Evolutionary conservation across 1,284 basidiomycete genomes (phyloP).

Genomic region (Hymenochaete sp.): DNA sequence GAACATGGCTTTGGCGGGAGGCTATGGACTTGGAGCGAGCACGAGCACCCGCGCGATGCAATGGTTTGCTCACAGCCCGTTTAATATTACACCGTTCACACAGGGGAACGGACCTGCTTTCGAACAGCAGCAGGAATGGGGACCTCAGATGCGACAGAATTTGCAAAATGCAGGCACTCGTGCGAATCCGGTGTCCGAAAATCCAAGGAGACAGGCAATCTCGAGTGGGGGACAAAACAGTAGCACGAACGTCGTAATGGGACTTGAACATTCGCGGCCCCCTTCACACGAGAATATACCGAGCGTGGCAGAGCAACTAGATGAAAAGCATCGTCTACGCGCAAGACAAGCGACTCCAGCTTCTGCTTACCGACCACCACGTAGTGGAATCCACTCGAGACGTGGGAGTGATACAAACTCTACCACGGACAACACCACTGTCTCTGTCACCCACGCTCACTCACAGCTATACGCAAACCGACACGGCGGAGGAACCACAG

Average conservation of each 20-base stretch:
- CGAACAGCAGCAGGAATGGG: no score
- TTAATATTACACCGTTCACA: background rate
- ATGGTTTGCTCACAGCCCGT: no score
- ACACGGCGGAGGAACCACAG: no score
- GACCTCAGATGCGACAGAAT: no score
- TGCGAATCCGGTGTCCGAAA: background rate
- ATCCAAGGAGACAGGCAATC: background rate
- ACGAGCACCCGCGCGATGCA: no score
- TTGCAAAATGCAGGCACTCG: background rate
- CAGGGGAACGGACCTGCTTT: background rate
- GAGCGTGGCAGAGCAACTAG: slow-evolving; percentile 12
- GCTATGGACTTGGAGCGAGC: no score
- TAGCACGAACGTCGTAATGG: background rate
- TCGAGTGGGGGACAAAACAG: no score
- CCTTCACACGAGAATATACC: slow-evolving; percentile 2
- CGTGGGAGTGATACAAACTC: no score
- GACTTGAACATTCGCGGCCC: background rate
- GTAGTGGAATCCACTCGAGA: slow-evolving; percentile 6
- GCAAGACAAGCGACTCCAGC: background rate
- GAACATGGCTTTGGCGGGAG: no score
- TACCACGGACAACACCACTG: no score
- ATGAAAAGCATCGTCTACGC: slow-evolving; percentile 14
- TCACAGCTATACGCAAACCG: no score
- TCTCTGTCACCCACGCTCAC: slow-evolving; percentile 8
- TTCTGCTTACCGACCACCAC: background rate